A percentile compares a stretch with the other conserved stretches of the same genome.
phyloP scores from a whole-genome alignment of 768 basidiomycete genomes.

The Lactifluus piperatus region DNA sequence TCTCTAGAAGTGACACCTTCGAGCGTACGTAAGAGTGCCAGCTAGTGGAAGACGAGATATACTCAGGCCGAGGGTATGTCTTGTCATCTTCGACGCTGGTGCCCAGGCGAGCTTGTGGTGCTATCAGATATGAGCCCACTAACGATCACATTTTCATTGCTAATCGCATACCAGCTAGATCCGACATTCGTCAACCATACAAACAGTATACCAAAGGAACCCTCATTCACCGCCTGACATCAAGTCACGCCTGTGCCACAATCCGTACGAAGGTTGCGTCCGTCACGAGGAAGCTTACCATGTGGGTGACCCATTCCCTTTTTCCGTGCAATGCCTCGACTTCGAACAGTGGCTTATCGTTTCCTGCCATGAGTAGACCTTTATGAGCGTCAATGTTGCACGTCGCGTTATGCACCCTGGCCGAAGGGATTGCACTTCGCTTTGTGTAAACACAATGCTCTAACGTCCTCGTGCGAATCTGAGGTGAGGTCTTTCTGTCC shows the following conservation, averaged over 20 bases:
- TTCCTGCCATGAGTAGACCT: background rate
- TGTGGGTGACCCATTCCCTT: background rate
- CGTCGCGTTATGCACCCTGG: background rate
- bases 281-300: background rate
- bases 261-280: background rate
- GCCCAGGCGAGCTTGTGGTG: background rate
- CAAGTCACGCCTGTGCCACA: background rate
- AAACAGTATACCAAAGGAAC: background rate
- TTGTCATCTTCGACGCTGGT: background rate
- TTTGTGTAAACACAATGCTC: background rate
- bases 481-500: background rate
- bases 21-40: background rate
- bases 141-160: too few species aligned
- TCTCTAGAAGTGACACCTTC: background rate
- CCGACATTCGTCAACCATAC: too few species aligned
- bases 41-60: background rate
- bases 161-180: too few species aligned
- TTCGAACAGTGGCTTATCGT: background rate
- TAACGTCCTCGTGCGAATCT: background rate
- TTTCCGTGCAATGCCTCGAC: background rate
- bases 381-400: background rate
- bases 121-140: background rate
- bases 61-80: conserved; percentile 5
- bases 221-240: background rate
- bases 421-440: background rate